A percentile compares a stretch with the other conserved stretches of the same genome.
Evolutionary conservation across 257 asterid species (phyloP).

Genomic region (Solanum bukasovii): DNA sequence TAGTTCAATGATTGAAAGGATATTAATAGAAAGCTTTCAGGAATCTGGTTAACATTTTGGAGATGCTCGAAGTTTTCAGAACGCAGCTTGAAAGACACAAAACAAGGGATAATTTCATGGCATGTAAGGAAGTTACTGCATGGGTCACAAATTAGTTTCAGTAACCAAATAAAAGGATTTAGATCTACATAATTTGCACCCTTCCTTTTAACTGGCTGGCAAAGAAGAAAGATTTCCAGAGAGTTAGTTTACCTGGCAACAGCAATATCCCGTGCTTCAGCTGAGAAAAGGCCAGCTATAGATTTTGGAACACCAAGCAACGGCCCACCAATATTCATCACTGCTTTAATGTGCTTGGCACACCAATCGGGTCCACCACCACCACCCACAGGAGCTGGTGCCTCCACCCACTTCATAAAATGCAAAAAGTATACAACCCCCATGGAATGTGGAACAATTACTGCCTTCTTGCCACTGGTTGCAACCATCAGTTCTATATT

Average conservation of each 20-base stretch:
- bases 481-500: constrained; percentile 76
- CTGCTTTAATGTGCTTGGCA: constrained; percentile 74
- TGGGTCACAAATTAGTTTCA: not conserved
- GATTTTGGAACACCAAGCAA: constrained; percentile 78
- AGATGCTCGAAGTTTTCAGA: not conserved
- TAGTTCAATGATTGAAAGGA: not conserved
- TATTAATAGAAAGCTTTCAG: not conserved
- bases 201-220: not conserved
- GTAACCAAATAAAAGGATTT: not conserved
- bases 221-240: not conserved
- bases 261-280: constrained; percentile 76
- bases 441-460: constrained; percentile 89
- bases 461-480: constrained; percentile 71
- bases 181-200: not conserved
- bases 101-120: not conserved
- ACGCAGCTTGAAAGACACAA: not conserved
- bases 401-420: constrained; percentile 96
- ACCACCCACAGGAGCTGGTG: constrained; percentile 89
- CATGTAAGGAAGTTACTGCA: not conserved
- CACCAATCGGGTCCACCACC: constrained; percentile 95
- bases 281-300: constrained; percentile 68
- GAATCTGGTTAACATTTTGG: not conserved
- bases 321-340: constrained; percentile 90
- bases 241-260: constrained; percentile 44
- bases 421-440: constrained; percentile 79